Base-by-base conservation (phyloP, 352 stramenopile species). In the Phytophthora sp. region DNA sequence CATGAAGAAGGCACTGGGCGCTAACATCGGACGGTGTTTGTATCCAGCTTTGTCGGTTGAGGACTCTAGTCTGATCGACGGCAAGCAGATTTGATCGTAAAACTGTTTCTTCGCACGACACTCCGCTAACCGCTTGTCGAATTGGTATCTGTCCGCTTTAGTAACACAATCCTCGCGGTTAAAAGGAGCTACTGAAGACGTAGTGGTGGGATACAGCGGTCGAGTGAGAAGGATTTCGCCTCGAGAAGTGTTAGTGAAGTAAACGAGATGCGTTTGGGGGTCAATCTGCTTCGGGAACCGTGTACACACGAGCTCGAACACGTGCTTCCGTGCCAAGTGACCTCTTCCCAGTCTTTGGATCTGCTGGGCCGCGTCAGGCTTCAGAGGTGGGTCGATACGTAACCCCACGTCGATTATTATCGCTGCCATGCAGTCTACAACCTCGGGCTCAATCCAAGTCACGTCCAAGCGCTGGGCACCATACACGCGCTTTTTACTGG, bases 271-370 rank as follows among this genome's bases (percentile, higher is more conserved):
- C 8, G 84, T 90, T 7, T 70, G 46, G 2, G 66, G 21, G 50
- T 93, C 84, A 8, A 84, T 42, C 42, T 80, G 57, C 38, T 62
- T 52, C 2, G 56, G 44, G 35, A 86, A 90, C 12, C 80, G 79
- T 1, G 64, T 49, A n/a, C 66, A 61, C 21, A 90, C 63, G 30
- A 71, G 69, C 20, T 31, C 29, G 11, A 75, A 57, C 8, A 88
- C 51, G n/a, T 58, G 60, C 31, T 73, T 73, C 1, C 80, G 69
- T 8, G 73, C 75, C 24, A 85, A 66, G 3, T 74, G 78, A 6
- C 77, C 73, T 21, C 73, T 65, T 46, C 68, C 68, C 41, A 91
- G 60, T n/a, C 73, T 72, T 62, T 93, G 84, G 54, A 93, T 87
- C 0, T 52, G 51, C 36, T 89, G 80, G 3, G 82, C 78, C 0